Percentiles rank a stretch among this genome's conserved stretches.
These are phyloP conservation scores for Trichosporon sp. DNA, from an alignment of 1,284 basidiomycete genomes.

Conservation along the genomic window DNA sequence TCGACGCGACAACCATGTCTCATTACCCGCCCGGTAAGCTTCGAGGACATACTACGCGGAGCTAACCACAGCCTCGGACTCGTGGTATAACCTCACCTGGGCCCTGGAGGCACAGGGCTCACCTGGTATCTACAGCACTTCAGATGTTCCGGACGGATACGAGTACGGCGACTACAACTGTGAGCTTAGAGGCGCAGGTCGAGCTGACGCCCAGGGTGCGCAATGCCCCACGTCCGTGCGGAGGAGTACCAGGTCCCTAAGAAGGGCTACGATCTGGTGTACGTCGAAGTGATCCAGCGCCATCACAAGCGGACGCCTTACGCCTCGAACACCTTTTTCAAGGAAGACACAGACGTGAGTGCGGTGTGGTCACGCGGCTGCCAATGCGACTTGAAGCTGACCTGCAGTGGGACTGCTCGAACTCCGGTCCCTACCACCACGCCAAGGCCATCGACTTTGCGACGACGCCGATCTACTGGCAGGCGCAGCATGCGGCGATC, in stretches of 20 bases:
- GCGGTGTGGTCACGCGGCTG: background rate
- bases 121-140: slow-evolving; percentile 34
- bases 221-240: slow-evolving; percentile 9
- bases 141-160: slow-evolving; percentile 20
- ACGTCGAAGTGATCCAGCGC: slow-evolving; percentile 42
- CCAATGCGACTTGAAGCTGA: background rate
- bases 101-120: slow-evolving; percentile 28
- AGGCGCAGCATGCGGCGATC: slow-evolving; percentile 21
- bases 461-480: slow-evolving; percentile 33
- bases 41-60: too few species aligned
- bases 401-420: slow-evolving; percentile 31
- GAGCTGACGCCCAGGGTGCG: slow-evolving; percentile 2
- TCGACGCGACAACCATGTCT: background rate
- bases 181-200: slow-evolving; percentile 8
- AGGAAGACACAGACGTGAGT: slow-evolving; percentile 33
- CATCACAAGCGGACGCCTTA: slow-evolving; percentile 47
- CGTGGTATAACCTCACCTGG: slow-evolving; percentile 21
- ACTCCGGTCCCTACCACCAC: slow-evolving; percentile 31
- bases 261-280: slow-evolving; percentile 21
- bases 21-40: slow-evolving; percentile 14
- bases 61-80: slow-evolving; percentile 13
- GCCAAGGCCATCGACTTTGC: slow-evolving; percentile 20
- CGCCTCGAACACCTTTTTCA: slow-evolving; percentile 40
- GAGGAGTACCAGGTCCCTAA: background rate
- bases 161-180: slow-evolving; percentile 39